Evolutionary conservation across 495 filamentous ascomycete species (phyloP).

Genomic region (Lasiosphaeriaceae sp.): DNA sequence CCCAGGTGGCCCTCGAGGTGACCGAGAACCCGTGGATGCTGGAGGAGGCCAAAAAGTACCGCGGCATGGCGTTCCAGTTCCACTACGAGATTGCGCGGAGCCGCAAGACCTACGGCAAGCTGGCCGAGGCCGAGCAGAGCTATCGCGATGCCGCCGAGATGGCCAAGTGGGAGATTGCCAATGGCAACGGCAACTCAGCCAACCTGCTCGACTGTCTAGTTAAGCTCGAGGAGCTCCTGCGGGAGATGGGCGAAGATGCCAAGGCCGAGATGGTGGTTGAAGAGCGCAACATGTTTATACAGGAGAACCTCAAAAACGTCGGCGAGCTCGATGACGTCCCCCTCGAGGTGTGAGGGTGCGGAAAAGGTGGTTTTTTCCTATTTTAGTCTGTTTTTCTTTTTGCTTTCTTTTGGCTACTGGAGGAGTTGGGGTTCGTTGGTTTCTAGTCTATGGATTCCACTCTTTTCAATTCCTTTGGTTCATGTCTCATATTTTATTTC

Average conservation of each 20-base stretch:
- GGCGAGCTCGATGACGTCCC: slow-evolving; percentile 7
- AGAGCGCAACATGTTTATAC: slow-evolving; percentile 6
- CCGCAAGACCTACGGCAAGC: neutral
- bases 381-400: too few species aligned
- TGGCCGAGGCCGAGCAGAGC: neutral
- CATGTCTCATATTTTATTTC: too few species aligned
- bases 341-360: too few species aligned
- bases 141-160: neutral
- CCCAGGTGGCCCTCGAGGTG: neutral
- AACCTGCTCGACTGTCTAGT: slow-evolving; percentile 4
- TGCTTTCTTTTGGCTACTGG: too few species aligned
- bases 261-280: slow-evolving; percentile 5
- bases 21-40: slow-evolving; percentile 1
- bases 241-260: slow-evolving; percentile 1
- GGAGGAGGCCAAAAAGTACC: neutral
- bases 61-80: slow-evolving; percentile 1
- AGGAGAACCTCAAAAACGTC: slow-evolving; percentile 1
- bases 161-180: neutral
- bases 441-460: too few species aligned
- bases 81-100: neutral
- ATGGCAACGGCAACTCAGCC: neutral
- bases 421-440: too few species aligned
- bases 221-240: slow-evolving; percentile 2
- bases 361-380: too few species aligned
- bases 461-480: too few species aligned